These are phyloP conservation scores for Pleurozium schreberi DNA, from an alignment of 225 moss, liverwort and hornwort genomes.

Conservation along the genomic window DNA sequence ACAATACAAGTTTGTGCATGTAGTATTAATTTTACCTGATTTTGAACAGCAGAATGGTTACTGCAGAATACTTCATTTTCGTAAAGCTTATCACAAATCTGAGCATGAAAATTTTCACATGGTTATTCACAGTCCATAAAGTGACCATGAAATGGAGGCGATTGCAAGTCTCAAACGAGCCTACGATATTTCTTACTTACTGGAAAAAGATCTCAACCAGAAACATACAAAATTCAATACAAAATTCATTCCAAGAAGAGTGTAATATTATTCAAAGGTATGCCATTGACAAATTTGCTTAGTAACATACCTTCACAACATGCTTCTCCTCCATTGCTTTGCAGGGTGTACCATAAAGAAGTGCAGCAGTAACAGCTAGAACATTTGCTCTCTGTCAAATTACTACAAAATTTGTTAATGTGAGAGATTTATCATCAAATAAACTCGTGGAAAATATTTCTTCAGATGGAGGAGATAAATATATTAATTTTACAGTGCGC, in stretches of 20 bases:
- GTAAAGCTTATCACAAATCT: constrained; percentile 52
- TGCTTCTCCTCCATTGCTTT: constrained; percentile 33
- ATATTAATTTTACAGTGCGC: background rate
- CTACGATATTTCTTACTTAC: background rate
- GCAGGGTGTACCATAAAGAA: constrained; percentile 62
- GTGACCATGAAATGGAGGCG: background rate
- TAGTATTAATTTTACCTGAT: constrained; percentile 37
- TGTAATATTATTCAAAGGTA: background rate
- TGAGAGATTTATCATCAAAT: background rate
- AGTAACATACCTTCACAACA: constrained; percentile 35
- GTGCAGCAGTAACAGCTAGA: constrained; percentile 47
- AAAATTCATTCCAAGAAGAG: background rate
- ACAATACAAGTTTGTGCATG: background rate
- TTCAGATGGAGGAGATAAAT: background rate
- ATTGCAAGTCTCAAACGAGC: background rate
- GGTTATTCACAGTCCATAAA: background rate
- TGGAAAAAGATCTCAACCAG: background rate
- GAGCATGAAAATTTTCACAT: background rate
- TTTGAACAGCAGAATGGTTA: constrained; percentile 41
- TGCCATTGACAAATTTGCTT: background rate
- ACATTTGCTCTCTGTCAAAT: constrained; percentile 50
- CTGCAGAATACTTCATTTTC: constrained; percentile 40
- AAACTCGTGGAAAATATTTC: background rate
- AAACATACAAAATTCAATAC: background rate
- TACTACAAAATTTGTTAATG: background rate